These are phyloP conservation scores for Simmondsia chinensis DNA, from an alignment of 148 eudicot genomes.

Conservation along the genomic window DNA sequence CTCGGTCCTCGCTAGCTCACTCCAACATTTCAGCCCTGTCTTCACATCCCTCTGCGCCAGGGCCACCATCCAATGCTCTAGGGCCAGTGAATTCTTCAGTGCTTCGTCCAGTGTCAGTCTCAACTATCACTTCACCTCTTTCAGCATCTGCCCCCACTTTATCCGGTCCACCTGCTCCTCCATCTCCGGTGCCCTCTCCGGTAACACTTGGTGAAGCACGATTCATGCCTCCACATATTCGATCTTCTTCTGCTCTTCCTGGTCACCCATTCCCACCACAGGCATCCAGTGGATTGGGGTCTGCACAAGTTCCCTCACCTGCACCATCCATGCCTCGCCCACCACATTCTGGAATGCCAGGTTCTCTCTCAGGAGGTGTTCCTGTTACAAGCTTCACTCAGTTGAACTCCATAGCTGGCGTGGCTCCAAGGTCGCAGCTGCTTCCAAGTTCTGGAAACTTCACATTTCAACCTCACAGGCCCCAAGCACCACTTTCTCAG, in stretches of 20 bases:
- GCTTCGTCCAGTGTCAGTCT: conserved; percentile 7
- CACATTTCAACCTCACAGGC: conserved; percentile 66
- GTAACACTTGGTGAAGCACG: conserved; percentile 13
- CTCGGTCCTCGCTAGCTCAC: conserved; percentile 23
- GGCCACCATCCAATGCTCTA: conserved; percentile 10
- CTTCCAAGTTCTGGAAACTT: conserved; percentile 50
- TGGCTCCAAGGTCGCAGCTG: conserved; percentile 29
- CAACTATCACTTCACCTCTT: conserved; percentile 6
- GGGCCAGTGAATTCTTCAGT: conserved; percentile 9
- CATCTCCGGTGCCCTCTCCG: conserved; percentile 19
- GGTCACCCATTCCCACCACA: conserved; percentile 22
- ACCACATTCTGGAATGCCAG: conserved; percentile 25
- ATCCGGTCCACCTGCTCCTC: conserved; percentile 18
- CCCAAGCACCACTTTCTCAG: conserved; percentile 33
- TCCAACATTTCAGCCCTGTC: conserved; percentile 14
- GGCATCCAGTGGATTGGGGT: conserved; percentile 19
- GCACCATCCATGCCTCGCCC: conserved; percentile 20
- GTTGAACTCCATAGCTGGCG: conserved; percentile 20
- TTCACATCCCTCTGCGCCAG: too few relatives aligned
- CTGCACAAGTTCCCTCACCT: conserved; percentile 23
- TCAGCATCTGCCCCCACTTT: conserved; percentile 10
- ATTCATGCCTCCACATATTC: conserved; percentile 23
- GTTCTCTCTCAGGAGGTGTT: conserved; percentile 9
- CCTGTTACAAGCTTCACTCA: conserved; percentile 43
- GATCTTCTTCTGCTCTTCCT: conserved; percentile 22